phyloP scores from a whole-genome alignment of 2,329 filamentous ascomycete species.

The Monilinia fructigena region DNA sequence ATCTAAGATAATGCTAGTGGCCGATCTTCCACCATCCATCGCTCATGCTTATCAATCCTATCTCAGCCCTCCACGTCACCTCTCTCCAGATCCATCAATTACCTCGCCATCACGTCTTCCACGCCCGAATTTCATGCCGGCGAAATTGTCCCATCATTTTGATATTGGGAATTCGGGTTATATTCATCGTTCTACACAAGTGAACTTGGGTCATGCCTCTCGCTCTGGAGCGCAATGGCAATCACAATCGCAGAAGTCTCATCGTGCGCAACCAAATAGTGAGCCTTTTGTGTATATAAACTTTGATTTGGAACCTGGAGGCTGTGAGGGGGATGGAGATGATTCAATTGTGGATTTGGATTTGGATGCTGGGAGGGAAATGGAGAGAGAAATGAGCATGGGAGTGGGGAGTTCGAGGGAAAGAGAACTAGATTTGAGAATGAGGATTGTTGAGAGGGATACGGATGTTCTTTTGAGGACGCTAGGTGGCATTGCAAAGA shows the following conservation, averaged over 20 bases:
- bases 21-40: constrained; percentile 9
- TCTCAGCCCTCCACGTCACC: too few relatives aligned
- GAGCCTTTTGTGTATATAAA: background rate
- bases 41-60: background rate
- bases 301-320: background rate
- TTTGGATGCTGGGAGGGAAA: background rate
- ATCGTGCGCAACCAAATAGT: background rate
- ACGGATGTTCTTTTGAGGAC: constrained; percentile 31
- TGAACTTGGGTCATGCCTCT: background rate
- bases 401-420: constrained; percentile 27
- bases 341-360: background rate
- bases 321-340: too few relatives aligned
- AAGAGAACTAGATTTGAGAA: constrained; percentile 31
- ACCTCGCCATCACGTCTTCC: constrained; percentile 1
- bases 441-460: constrained; percentile 34
- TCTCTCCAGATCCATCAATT: background rate
- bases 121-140: background rate
- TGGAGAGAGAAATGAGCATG: background rate
- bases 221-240: background rate
- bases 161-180: background rate
- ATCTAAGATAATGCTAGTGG: constrained; percentile 6
- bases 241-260: background rate
- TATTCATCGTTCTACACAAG: background rate
- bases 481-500: constrained; percentile 29
- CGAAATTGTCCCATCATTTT: background rate